Base-by-base conservation (phyloP, 768 basidiomycete genomes). In the Suillus brevipes region DNA sequence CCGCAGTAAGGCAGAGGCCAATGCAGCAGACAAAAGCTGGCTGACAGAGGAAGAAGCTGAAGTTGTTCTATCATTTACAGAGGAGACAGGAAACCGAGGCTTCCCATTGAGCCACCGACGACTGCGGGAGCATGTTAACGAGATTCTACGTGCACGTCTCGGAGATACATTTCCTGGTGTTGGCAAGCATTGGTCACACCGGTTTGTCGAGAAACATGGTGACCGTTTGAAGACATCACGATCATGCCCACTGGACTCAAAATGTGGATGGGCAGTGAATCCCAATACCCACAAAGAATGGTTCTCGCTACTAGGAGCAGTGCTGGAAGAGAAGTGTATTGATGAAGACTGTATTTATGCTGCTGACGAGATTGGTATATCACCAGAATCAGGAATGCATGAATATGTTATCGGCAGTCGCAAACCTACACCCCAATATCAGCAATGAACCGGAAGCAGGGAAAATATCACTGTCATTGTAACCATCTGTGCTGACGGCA, bases 401-500 rank as follows among this genome's bases (percentile, higher is more conserved):
- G 42, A 61, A 42, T 45, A 62, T 25, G 65, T 64, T 23, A 52
- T 66, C 45, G 69, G 67, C 9, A 18, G 47, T 45, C 16, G 5
- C 9, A 53, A 58, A n/a, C 52, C 62, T 49, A 38, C 36, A 6
- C 40, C 58, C 20, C 66, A 73, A 59, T 63, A 73, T 63, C 62
- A 70, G 47, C 67, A 70, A 45, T 28, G 50, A 23, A 58, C 62
- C 45, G 68, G 66, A 13, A 63, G 62, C 49, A 61, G 69, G 12
- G 71, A 74, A 64, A 71, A 70, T 43, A 68, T 68, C 18, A 72
- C 73, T 1, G 65, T 68, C 6, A 61, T 83, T 62, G 72, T 76
- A 0, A 81, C 78, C 2, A 82, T 82, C 47, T 79, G 79, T 67
- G 78, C 76, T 0, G 79, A 79, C 70, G 81, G 83, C 3, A 77